phyloP scores from a whole-genome alignment of 441 rosid species.

The Erysimum pusillum region DNA sequence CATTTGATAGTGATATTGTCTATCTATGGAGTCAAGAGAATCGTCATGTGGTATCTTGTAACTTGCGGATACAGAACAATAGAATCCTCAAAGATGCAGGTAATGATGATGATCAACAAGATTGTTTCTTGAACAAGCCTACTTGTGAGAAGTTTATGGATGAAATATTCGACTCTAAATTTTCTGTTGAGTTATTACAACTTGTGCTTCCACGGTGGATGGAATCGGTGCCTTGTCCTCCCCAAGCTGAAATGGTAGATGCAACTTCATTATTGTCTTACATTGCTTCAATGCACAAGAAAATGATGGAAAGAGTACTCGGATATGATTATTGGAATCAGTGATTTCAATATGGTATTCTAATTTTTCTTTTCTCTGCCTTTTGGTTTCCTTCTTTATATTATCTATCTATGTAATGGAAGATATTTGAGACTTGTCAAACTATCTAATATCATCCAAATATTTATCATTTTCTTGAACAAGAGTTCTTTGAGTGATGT shows the following conservation, averaged over 20 bases:
- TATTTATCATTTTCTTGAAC: too few relatives aligned
- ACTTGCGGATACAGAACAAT: not conserved
- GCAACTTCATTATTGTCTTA: not conserved
- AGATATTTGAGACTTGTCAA: not conserved
- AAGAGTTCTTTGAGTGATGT: too few relatives aligned
- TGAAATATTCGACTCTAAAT: not conserved
- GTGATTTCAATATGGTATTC: not conserved
- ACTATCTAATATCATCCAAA: not conserved
- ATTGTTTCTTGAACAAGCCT: not conserved
- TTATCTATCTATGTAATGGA: not conserved
- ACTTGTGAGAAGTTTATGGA: not conserved
- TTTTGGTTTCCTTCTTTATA: not conserved
- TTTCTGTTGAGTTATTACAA: not conserved
- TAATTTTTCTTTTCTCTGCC: not conserved
- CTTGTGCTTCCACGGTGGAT: constrained; percentile 20
- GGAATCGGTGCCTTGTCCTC: constrained; percentile 20
- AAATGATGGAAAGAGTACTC: not conserved
- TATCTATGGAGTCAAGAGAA: not conserved
- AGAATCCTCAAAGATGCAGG: not conserved
- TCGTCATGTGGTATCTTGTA: not conserved
- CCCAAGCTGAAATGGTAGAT: not conserved
- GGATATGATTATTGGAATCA: not conserved
- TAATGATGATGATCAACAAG: not conserved
- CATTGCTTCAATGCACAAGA: not conserved
- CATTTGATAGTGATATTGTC: not conserved